These are phyloP conservation scores for Wickerhamiella australiensis DNA, from an alignment of 805 yeast species.

Conservation along the genomic window DNA sequence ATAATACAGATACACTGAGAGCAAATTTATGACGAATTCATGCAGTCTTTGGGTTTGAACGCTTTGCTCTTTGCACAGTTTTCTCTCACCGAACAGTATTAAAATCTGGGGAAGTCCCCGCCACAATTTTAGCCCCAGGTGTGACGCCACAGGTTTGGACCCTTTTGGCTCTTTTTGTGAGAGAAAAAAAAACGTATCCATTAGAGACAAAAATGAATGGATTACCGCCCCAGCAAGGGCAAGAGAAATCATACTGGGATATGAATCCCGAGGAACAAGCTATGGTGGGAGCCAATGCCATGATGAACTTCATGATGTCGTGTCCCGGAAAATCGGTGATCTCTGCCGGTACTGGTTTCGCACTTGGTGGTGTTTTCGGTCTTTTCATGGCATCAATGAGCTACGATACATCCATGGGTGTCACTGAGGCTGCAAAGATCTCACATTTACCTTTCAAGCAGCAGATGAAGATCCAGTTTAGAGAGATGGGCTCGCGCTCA, in stretches of 20 bases:
- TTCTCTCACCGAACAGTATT: too few relatives aligned
- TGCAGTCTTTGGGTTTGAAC: too few relatives aligned
- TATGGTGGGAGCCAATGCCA: conserved; percentile 71
- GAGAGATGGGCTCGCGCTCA: conserved; percentile 87
- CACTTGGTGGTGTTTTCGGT: conserved; percentile 91
- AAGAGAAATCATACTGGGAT: conserved; percentile 37
- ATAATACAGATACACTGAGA: too few relatives aligned
- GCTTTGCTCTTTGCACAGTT: too few relatives aligned
- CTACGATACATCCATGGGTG: conserved; percentile 64
- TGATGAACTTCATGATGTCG: conserved; percentile 74
- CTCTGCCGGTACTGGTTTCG: conserved; percentile 90
- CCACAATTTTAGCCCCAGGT: too few relatives aligned
- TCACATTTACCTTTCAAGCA: conserved; percentile 81
- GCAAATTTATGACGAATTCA: too few relatives aligned
- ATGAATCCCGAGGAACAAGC: conserved; percentile 91
- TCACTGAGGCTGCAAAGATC: conserved; percentile 41
- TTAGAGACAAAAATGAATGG: conserved; percentile 9
- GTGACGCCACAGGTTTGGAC: too few relatives aligned
- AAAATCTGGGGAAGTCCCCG: too few relatives aligned
- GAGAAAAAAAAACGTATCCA: too few relatives aligned
- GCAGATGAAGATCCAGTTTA: conserved; percentile 81
- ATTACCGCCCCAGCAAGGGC: conserved; percentile 7
- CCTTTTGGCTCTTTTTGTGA: too few relatives aligned
- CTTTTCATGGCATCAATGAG: conserved; percentile 74
- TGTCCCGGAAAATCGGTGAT: conserved; percentile 90